Percentiles rank a stretch among this genome's conserved stretches.
Conservation (phyloP, 2,329 filamentous ascomycete genomes). For the Sporothrix protearum region DNA sequence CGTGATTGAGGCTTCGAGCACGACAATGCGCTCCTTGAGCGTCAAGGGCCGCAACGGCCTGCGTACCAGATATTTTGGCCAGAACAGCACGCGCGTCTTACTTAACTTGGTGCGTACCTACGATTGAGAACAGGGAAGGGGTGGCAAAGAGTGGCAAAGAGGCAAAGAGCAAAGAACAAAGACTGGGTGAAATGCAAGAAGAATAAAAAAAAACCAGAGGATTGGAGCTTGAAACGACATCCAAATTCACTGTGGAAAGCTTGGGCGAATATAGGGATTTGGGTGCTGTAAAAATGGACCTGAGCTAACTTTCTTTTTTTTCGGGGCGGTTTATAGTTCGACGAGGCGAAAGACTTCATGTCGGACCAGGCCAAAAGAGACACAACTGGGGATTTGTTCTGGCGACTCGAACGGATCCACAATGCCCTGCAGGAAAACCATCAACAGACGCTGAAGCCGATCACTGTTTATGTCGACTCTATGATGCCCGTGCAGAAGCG, state of each 20-base stretch:
- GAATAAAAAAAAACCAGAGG: background rate
- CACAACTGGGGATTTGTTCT: conserved; percentile 43
- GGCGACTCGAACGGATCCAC: conserved; percentile 47
- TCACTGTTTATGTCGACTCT: conserved; percentile 57
- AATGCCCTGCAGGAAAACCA: conserved; percentile 48
- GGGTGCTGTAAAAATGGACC: background rate
- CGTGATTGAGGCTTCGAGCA: conserved; percentile 30
- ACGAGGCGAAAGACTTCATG: conserved; percentile 52
- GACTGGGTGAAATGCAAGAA: background rate
- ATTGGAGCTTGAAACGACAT: background rate
- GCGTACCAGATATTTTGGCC: conserved; percentile 51
- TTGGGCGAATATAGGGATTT: background rate
- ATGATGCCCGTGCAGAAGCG: conserved; percentile 56
- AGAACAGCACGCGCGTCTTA: conserved; percentile 51
- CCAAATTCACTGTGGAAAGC: background rate
- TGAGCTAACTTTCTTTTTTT: conserved; percentile 21
- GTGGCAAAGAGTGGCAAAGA: too few relatives aligned
- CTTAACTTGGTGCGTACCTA: conserved; percentile 48
- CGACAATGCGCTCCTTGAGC: conserved; percentile 49
- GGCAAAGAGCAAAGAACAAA: background rate
- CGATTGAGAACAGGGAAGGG: background rate
- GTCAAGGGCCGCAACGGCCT: conserved; percentile 47
- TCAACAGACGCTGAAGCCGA: conserved; percentile 47
- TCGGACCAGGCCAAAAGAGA: conserved; percentile 41
- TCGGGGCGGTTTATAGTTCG: conserved; percentile 41